A percentile compares a stretch with the other conserved stretches of the same genome.
Conservation (phyloP, 1,284 basidiomycete genomes). For the Retiboletus flavoniger region DNA sequence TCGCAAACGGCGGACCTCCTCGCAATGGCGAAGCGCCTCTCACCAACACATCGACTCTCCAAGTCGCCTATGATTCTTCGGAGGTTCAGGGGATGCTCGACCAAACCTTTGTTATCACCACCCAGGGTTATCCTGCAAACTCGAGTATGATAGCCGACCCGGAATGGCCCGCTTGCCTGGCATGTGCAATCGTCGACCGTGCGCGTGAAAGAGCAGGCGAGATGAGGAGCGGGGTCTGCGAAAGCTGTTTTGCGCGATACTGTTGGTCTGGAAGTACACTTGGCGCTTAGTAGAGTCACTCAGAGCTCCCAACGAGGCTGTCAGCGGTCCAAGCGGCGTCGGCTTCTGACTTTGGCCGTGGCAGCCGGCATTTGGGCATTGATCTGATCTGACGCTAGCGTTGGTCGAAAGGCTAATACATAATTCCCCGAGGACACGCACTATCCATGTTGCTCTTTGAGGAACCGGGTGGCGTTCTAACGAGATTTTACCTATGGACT, state of each 20-base stretch:
- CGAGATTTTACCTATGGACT: slow-evolving; percentile 5
- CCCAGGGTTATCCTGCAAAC: slow-evolving; percentile 37
- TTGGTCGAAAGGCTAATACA: slow-evolving; percentile 2
- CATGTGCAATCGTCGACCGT: slow-evolving; percentile 46
- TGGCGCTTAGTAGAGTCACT: background rate
- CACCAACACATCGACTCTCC: slow-evolving; percentile 43
- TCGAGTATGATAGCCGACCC: slow-evolving; percentile 28
- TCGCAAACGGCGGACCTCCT: slow-evolving; percentile 46
- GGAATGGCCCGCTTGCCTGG: slow-evolving; percentile 45
- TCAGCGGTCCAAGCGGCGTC: background rate
- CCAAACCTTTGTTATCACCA: slow-evolving; percentile 41
- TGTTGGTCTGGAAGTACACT: slow-evolving; percentile 36
- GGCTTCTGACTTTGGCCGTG: slow-evolving; percentile 10
- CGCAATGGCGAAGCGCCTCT: slow-evolving; percentile 36
- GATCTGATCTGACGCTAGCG: slow-evolving; percentile 20
- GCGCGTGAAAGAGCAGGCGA: slow-evolving; percentile 32
- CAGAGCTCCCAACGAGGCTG: background rate
- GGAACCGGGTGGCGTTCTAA: slow-evolving; percentile 18
- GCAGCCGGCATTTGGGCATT: slow-evolving; percentile 7
- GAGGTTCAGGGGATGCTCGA: slow-evolving; percentile 42
- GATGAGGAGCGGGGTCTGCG: slow-evolving; percentile 39
- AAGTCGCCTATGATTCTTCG: slow-evolving; percentile 32
- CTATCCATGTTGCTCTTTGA: background rate
- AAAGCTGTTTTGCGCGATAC: slow-evolving; percentile 40
- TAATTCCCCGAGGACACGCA: slow-evolving; percentile 11